Evolutionary conservation across 1,284 basidiomycete species (phyloP).

Genomic region (Tranzscheliella williamsii): DNA sequence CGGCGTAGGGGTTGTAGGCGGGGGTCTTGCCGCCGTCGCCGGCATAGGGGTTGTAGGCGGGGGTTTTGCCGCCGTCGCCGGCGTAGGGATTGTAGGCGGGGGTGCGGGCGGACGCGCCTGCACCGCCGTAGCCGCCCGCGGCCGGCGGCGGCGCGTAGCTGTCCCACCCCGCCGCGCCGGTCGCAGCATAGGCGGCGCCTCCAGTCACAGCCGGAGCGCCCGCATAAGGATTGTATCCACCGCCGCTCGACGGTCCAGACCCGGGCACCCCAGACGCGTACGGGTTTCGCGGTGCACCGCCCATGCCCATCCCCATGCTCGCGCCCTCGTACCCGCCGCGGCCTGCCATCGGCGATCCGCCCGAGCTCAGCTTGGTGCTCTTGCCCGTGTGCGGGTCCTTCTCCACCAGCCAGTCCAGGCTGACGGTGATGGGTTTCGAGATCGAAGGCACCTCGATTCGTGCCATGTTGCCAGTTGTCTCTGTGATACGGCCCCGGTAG

Average conservation of each 20-base stretch:
- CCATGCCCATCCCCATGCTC: conserved; percentile 14
- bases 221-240: conserved; percentile 34
- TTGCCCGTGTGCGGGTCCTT: conserved; percentile 64
- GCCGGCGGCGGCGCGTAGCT: conserved; percentile 8
- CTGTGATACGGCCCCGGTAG: conserved; percentile 88
- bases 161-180: conserved; percentile 29
- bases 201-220: conserved; percentile 17
- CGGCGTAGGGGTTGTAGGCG: conserved; percentile 36
- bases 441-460: conserved; percentile 89
- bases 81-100: conserved; percentile 39
- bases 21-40: conserved; percentile 42
- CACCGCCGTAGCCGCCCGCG: conserved; percentile 11
- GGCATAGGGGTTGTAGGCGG: conserved; percentile 44
- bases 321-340: conserved; percentile 9
- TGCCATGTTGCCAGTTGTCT: conserved; percentile 83
- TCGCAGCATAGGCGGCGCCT: conserved; percentile 13
- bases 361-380: conserved; percentile 32
- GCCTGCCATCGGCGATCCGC: conserved; percentile 7
- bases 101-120: conserved; percentile 21
- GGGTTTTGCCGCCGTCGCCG: conserved; percentile 44
- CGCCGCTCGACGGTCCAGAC: conserved; percentile 1
- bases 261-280: conserved; percentile 6
- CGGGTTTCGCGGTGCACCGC: conserved; percentile 12
- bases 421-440: conserved; percentile 86
- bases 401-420: conserved; percentile 76